These are phyloP conservation scores for Prototheca cutis DNA, from an alignment of 163 green algal species.

Conservation along the genomic window DNA sequence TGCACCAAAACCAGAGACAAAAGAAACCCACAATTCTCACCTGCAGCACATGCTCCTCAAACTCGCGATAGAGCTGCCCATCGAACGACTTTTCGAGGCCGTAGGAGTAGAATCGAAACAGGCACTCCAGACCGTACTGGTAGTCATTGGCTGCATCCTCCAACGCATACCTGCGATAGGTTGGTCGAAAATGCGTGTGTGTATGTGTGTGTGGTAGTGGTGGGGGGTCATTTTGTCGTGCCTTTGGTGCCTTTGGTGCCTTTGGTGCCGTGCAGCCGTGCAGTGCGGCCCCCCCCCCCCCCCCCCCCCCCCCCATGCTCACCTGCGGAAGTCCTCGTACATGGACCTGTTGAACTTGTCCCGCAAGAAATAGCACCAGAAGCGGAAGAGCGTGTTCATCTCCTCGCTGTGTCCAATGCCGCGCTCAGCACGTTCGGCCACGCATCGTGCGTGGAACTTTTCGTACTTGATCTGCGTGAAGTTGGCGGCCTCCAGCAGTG, in stretches of 20 bases:
- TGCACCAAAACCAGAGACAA: too few species aligned
- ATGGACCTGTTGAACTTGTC: constrained; percentile 84
- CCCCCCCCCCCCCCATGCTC: constrained; percentile 8
- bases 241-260: too few species aligned
- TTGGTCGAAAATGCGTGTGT: neutral
- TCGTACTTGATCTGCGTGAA: constrained; percentile 87
- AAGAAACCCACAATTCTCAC: too few species aligned
- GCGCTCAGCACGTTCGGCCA: constrained; percentile 19
- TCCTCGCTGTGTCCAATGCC: constrained; percentile 58
- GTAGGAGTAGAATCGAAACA: constrained; percentile 94
- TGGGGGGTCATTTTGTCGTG: too few species aligned
- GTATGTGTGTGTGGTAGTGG: too few species aligned
- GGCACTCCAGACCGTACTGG: constrained; percentile 92
- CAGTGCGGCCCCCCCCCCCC: constrained; percentile 50
- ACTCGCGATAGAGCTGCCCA: constrained; percentile 74
- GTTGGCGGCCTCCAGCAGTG: constrained; percentile 76
- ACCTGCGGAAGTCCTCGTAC: constrained; percentile 80
- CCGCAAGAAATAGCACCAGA: constrained; percentile 93
- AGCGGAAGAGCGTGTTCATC: constrained; percentile 96
- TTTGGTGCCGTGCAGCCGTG: too few species aligned
- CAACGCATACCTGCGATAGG: constrained; percentile 26
- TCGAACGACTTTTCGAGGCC: constrained; percentile 80
- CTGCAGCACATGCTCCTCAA: constrained; percentile 77
- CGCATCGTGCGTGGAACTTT: constrained; percentile 59
- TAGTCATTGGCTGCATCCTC: constrained; percentile 53